A percentile compares a stretch with the other conserved stretches of the same genome.
These are phyloP conservation scores for Achlya hypogyna DNA, from an alignment of 352 stramenopile genomes.

Conservation along the genomic window DNA sequence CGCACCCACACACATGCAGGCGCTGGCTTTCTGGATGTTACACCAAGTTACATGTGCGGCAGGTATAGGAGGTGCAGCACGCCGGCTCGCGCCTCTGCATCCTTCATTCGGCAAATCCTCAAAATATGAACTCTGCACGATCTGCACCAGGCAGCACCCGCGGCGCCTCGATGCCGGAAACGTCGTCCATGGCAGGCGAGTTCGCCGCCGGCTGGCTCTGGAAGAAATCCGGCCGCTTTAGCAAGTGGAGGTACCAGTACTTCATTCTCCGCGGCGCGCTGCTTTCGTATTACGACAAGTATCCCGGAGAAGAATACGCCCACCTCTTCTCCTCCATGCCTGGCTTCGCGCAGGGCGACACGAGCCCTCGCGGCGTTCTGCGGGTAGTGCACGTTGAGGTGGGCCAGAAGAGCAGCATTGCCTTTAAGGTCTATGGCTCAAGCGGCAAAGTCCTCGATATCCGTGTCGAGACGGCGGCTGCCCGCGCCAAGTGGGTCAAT, in stretches of 20 bases:
- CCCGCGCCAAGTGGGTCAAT: constrained; percentile 67
- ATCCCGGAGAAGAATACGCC: constrained; percentile 71
- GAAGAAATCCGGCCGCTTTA: constrained; percentile 72
- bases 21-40: background rate
- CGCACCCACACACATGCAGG: background rate
- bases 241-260: constrained; percentile 77
- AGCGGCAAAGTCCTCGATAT: constrained; percentile 80
- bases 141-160: background rate
- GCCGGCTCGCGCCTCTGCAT: background rate
- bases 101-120: background rate
- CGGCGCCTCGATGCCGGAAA: background rate
- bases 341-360: constrained; percentile 62
- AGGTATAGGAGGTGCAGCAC: background rate
- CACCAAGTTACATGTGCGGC: background rate
- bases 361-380: constrained; percentile 49
- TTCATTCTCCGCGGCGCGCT: constrained; percentile 72
- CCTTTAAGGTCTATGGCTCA: constrained; percentile 74
- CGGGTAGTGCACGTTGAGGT: constrained; percentile 71
- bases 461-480: constrained; percentile 62
- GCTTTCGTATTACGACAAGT: constrained; percentile 76
- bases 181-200: constrained; percentile 25
- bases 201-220: constrained; percentile 80
- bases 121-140: background rate
- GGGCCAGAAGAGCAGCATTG: constrained; percentile 64
- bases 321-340: constrained; percentile 44